These are phyloP conservation scores for Tricholomella constricta DNA, from an alignment of 768 basidiomycete genomes.

Conservation along the genomic window DNA sequence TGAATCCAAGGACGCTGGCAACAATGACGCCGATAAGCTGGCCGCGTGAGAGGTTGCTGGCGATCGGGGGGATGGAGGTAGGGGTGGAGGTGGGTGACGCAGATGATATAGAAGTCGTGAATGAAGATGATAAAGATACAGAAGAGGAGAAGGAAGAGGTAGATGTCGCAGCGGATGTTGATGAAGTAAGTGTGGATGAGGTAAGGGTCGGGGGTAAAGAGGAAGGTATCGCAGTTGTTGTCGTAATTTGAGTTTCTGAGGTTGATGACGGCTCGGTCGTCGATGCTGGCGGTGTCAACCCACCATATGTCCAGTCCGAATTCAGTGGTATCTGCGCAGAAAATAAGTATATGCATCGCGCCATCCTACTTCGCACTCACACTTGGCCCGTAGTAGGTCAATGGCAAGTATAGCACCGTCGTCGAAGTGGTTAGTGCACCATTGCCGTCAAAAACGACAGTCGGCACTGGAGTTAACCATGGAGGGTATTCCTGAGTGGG, in stretches of 20 bases:
- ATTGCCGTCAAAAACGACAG: constrained; percentile 51
- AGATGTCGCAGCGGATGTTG: constrained; percentile 33
- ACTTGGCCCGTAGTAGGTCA: constrained; percentile 83
- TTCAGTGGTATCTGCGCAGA: constrained; percentile 71
- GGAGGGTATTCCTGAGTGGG: constrained; percentile 71
- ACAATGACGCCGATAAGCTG: constrained; percentile 60
- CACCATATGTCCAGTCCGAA: constrained; percentile 73
- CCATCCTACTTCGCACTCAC: constrained; percentile 39
- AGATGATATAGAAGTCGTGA: constrained; percentile 12
- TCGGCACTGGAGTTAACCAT: constrained; percentile 65
- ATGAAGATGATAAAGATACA: constrained; percentile 27
- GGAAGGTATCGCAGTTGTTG: constrained; percentile 33
- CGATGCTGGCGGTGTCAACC: constrained; percentile 64
- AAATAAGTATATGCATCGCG: background rate
- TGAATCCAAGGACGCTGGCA: constrained; percentile 58
- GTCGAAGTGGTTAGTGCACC: constrained; percentile 62
- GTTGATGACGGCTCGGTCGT: constrained; percentile 28
- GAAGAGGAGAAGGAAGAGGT: constrained; percentile 30
- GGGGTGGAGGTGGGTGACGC: constrained; percentile 31
- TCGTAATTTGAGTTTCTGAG: constrained; percentile 22
- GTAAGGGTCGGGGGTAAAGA: constrained; percentile 27
- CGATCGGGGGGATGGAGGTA: constrained; percentile 13
- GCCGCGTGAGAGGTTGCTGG: constrained; percentile 33
- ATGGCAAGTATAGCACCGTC: constrained; percentile 59
- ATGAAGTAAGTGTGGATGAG: constrained; percentile 24